A percentile compares a stretch with the other conserved stretches of the same genome.
Evolutionary conservation across 768 basidiomycete species (phyloP).

Genomic region (Podaxis sp.): DNA sequence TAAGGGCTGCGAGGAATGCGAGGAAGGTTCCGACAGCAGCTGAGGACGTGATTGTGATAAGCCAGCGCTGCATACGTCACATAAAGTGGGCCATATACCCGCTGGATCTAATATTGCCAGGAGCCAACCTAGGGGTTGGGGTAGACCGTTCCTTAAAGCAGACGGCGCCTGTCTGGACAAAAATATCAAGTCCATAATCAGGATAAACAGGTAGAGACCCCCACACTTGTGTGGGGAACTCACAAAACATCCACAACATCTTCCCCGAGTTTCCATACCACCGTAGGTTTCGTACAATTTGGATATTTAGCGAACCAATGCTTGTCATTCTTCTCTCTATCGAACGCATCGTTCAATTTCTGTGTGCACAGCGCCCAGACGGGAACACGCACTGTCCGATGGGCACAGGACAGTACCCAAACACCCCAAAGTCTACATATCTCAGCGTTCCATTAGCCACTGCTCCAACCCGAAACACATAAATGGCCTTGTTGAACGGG

Average conservation of each 20-base stretch:
- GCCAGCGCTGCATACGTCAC: background rate
- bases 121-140: background rate
- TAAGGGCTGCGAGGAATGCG: background rate
- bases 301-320: background rate
- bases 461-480: background rate
- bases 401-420: slow-evolving; percentile 1
- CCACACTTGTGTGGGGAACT: background rate
- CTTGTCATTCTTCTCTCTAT: background rate
- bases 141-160: background rate
- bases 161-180: background rate
- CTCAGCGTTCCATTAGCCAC: background rate
- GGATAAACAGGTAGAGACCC: background rate
- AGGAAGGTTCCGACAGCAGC: background rate
- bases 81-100: background rate
- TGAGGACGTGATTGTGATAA: background rate
- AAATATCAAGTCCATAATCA: too few relatives aligned
- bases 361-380: background rate
- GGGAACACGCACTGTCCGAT: background rate
- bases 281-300: background rate
- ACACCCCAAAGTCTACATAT: slow-evolving; percentile 7
- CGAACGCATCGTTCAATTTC: background rate
- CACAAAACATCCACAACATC: background rate
- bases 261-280: background rate
- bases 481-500: background rate
- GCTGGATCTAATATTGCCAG: background rate